These are phyloP conservation scores for Entonaema liquescens DNA, from an alignment of 495 filamentous ascomycete species.

Conservation along the genomic window DNA sequence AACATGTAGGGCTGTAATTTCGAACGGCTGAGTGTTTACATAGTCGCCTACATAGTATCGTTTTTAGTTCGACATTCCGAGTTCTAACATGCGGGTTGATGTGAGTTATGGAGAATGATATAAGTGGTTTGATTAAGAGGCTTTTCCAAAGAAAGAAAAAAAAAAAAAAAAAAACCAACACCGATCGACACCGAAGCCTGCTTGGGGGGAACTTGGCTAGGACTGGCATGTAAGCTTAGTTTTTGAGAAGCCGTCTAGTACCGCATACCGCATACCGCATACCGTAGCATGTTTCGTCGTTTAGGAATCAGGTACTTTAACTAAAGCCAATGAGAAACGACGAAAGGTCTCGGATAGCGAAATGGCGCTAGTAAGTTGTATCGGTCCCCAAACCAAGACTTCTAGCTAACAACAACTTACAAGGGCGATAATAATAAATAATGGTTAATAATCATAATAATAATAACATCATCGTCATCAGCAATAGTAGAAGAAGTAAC, in stretches of 20 bases:
- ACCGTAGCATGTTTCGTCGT: slow-evolving; percentile 36
- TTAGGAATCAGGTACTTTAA: slow-evolving; percentile 12
- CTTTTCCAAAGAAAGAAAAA: neutral
- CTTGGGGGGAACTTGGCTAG: neutral
- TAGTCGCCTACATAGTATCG: neutral
- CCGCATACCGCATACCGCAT: no score
- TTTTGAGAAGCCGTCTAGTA: slow-evolving; percentile 11
- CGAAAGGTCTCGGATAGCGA: slow-evolving; percentile 37
- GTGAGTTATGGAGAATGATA: slow-evolving; percentile 1
- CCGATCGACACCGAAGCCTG: neutral
- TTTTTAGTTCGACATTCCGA: slow-evolving; percentile 4
- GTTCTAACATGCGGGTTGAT: neutral
- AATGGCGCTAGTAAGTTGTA: slow-evolving; percentile 34
- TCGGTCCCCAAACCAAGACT: slow-evolving; percentile 23
- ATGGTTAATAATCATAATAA: slow-evolving; percentile 17
- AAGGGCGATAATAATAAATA: slow-evolving; percentile 23
- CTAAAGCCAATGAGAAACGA: slow-evolving; percentile 22
- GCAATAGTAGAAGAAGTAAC: neutral
- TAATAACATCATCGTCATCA: slow-evolving; percentile 31
- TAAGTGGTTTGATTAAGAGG: slow-evolving; percentile 5
- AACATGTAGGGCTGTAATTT: slow-evolving; percentile 25
- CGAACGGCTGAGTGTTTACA: neutral
- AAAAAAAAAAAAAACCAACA: neutral
- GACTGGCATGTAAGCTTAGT: slow-evolving; percentile 31
- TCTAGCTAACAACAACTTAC: slow-evolving; percentile 7